Base-by-base conservation (phyloP, 1,139 yeast species). In the Suhomyces wounanorum region DNA sequence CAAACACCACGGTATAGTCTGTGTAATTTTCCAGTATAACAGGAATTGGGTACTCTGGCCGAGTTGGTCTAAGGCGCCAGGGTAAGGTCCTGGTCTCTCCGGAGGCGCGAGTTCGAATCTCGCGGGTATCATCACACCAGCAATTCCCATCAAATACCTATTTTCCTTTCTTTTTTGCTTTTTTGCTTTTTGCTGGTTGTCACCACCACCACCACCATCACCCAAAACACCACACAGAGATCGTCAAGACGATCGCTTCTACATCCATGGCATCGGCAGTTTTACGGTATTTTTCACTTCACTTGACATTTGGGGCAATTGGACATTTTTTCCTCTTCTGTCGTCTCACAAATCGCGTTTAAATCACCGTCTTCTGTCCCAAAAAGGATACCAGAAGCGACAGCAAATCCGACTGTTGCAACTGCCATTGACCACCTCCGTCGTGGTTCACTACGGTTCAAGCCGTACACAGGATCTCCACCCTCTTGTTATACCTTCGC, bases 71-170 rank as follows among this genome's bases (percentile, higher is more conserved):
- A 71, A 71, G 76, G 76, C 76, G 76, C 76, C 75, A 71, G 76
- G 76, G 76, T 71, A 71, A 71, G 76, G 76, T 75, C 79, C 79
- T 75, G 78, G 79, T 75, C 79, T 75, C 78, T 73, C 69, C 79
- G 79, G 80, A 75, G 79, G 80, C 80, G 78, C 79, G 79, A 72
- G 79, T 75, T 75, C 79, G 78, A 75, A 75, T 73, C 79, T 72
- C 79, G 79, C 76, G 78, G 77, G 77, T 73, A 71, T 74, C 78
- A 74, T 64, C 54, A 64, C 67, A 67, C 73, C 73, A 69, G 73
- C 73, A 65, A 69, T 69, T 68, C 70, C 72, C 65, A 59, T 56
- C 52, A 55, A 54, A 45, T 58, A 56, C 58, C 53, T 55, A 52
- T 52, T 56, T 54, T 50, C 54, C 52, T 49, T 56, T 58, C 53